These are phyloP conservation scores for Trametes polyzona DNA, from an alignment of 1,284 basidiomycete genomes.

Conservation along the genomic window DNA sequence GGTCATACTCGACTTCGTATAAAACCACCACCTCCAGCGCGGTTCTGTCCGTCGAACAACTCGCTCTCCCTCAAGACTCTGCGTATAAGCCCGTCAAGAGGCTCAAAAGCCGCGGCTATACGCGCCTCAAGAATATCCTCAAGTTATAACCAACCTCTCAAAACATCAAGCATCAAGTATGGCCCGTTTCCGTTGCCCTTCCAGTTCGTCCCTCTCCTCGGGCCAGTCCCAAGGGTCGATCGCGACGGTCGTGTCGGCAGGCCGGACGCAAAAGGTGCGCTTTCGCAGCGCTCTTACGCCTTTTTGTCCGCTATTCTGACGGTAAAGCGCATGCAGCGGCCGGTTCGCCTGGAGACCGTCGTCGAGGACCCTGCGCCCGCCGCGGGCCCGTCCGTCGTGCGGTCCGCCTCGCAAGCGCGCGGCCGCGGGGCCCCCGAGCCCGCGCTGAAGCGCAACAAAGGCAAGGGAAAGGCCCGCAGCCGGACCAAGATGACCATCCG, in stretches of 20 bases:
- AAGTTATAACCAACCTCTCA: background rate
- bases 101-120: conserved; percentile 14
- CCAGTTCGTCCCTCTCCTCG: conserved; percentile 14
- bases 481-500: conserved; percentile 5
- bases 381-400: background rate
- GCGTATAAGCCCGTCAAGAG: conserved; percentile 11
- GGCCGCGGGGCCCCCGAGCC: background rate
- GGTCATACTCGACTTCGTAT: conserved; percentile 3
- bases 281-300: too few species aligned
- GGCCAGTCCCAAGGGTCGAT: conserved; percentile 2
- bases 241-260: background rate
- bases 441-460: conserved; percentile 17
- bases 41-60: background rate
- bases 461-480: conserved; percentile 21
- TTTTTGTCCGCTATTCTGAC: background rate
- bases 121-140: background rate
- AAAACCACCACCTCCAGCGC: background rate
- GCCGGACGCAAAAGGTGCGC: background rate
- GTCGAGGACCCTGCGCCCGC: background rate
- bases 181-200: conserved; percentile 24
- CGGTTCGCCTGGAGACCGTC: background rate
- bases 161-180: conserved; percentile 6
- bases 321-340: background rate
- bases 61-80: conserved; percentile 7
- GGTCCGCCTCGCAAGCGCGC: background rate